Evolutionary conservation across 2,329 filamentous ascomycete genomes (phyloP).

Genomic region (Calonectria pteridis): DNA sequence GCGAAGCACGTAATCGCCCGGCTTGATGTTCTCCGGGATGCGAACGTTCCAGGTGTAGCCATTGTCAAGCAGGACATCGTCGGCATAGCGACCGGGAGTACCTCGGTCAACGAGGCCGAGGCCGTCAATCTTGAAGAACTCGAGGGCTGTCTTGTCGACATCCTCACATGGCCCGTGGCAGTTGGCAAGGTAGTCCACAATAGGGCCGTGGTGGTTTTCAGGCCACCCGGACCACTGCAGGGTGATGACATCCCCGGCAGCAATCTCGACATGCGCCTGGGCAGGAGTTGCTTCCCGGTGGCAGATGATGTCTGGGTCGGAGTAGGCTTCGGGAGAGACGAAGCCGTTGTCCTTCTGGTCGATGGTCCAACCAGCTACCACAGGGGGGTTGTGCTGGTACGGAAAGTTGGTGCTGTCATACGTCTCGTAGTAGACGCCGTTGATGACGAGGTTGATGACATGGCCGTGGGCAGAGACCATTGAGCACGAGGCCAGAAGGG

Average conservation of each 20-base stretch:
- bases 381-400: constrained; percentile 52
- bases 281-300: constrained; percentile 57
- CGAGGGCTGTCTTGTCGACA: constrained; percentile 56
- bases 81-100: constrained; percentile 53
- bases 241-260: constrained; percentile 59
- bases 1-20: constrained; percentile 67
- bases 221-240: constrained; percentile 65
- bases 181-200: constrained; percentile 61
- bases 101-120: constrained; percentile 53
- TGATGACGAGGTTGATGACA: constrained; percentile 57
- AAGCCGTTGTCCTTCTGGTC: constrained; percentile 59
- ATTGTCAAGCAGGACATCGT: constrained; percentile 60
- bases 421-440: constrained; percentile 56
- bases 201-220: constrained; percentile 60
- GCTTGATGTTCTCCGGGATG: constrained; percentile 59
- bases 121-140: constrained; percentile 62
- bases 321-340: constrained; percentile 60
- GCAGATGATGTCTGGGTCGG: constrained; percentile 61
- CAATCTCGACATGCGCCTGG: constrained; percentile 54
- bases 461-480: constrained; percentile 55
- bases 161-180: constrained; percentile 56
- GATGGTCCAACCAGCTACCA: constrained; percentile 56
- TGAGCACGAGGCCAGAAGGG: constrained; percentile 24
- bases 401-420: constrained; percentile 54
- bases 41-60: constrained; percentile 65